These are phyloP conservation scores for Geranium rotundifolium DNA, from an alignment of 345 rosid species.

Conservation along the genomic window DNA sequence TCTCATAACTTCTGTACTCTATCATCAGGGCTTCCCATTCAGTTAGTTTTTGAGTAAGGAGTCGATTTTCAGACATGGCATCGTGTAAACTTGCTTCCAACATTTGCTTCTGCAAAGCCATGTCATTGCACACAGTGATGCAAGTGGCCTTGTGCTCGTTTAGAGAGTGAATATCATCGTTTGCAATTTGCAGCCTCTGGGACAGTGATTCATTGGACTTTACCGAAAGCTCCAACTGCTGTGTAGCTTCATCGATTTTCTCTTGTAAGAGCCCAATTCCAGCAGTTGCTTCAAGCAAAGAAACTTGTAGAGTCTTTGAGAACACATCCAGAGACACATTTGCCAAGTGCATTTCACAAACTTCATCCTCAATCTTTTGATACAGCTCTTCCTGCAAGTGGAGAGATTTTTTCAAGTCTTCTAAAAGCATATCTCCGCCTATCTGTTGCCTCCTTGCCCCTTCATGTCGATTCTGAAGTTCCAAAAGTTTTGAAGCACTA, in stretches of 20 bases:
- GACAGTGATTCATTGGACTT: constrained; percentile 51
- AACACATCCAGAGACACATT: constrained; percentile 69
- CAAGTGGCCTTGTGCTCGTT: constrained; percentile 46
- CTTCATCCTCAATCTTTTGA: constrained; percentile 74
- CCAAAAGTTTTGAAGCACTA: constrained; percentile 25
- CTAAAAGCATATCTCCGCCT: constrained; percentile 64
- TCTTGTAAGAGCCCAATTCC: constrained; percentile 36
- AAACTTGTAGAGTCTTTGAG: constrained; percentile 55
- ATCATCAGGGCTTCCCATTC: constrained; percentile 54
- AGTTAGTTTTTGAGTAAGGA: constrained; percentile 47
- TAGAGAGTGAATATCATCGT: constrained; percentile 52
- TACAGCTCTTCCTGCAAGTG: constrained; percentile 70
- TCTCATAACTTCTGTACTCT: constrained; percentile 40
- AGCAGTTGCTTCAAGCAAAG: constrained; percentile 48
- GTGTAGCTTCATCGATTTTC: constrained; percentile 34
- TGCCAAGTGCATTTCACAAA: constrained; percentile 49
- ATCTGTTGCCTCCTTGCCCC: constrained; percentile 38
- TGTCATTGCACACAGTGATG: constrained; percentile 44
- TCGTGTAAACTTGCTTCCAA: constrained; percentile 46
- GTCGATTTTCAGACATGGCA: constrained; percentile 44
- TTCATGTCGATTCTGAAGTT: constrained; percentile 29
- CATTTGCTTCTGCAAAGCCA: constrained; percentile 36
- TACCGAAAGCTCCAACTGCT: constrained; percentile 53
- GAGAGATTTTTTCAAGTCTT: constrained; percentile 65
- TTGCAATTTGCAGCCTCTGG: constrained; percentile 51